phyloP scores from a whole-genome alignment of 2,329 filamentous ascomycete species.

The Colletotrichum cuscutae region DNA sequence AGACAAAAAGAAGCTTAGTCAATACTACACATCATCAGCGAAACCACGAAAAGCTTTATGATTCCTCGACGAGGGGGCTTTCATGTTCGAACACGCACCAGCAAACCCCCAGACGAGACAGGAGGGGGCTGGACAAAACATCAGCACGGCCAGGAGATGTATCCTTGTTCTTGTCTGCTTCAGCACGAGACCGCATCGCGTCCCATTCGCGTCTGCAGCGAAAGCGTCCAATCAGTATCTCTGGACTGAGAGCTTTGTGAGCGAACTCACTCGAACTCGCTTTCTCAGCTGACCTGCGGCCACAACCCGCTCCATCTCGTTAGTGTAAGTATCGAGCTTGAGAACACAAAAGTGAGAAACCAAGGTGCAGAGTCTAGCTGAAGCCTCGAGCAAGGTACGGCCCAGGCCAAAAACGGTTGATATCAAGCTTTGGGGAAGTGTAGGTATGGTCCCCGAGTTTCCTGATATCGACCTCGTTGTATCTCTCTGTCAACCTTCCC shows the following conservation, averaged over 20 bases:
- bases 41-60: not conserved
- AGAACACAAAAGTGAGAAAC: no score
- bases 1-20: not conserved
- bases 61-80: not conserved
- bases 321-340: not conserved
- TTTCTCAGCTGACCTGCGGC: not conserved
- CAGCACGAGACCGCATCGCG: not conserved
- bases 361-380: not conserved
- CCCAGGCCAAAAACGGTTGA: not conserved
- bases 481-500: not conserved
- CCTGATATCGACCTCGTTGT: not conserved
- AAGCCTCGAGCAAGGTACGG: not conserved
- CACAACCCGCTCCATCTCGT: not conserved
- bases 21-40: not conserved
- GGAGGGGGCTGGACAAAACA: not conserved
- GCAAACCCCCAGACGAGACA: not conserved
- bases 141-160: not conserved
- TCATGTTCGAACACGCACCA: not conserved
- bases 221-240: not conserved
- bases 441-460: not conserved
- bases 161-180: not conserved
- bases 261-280: not conserved
- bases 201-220: not conserved
- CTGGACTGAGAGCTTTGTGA: not conserved
- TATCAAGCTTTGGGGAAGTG: not conserved